Evolutionary conservation across 2,329 filamentous ascomycete species (phyloP).

Genomic region (Amylocarpus encephaloides): DNA sequence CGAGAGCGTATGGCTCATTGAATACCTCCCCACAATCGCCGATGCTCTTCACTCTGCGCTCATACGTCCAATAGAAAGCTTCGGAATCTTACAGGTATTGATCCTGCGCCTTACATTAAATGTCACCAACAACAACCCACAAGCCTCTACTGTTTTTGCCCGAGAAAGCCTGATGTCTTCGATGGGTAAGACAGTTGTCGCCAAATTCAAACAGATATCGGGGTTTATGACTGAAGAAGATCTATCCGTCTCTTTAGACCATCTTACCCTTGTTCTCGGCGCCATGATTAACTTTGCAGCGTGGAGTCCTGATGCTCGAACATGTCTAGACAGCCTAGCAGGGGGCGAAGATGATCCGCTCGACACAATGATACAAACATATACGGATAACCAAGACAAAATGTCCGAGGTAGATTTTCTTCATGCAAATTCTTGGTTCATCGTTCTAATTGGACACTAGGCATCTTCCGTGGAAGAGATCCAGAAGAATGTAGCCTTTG

Average conservation of each 20-base stretch:
- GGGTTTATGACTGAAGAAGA: conserved; percentile 42
- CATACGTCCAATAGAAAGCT: conserved; percentile 32
- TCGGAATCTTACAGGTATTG: conserved; percentile 31
- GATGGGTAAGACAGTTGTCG: conserved; percentile 45
- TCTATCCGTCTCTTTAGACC: conserved; percentile 54
- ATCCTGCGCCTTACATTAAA: conserved; percentile 69
- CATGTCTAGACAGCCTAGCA: conserved; percentile 38
- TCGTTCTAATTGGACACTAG: conserved; percentile 34
- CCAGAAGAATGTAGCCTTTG: conserved; percentile 74
- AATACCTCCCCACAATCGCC: conserved; percentile 47
- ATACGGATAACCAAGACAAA: conserved; percentile 59
- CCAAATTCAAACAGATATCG: conserved; percentile 43
- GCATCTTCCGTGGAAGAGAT: conserved; percentile 68
- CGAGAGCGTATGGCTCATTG: conserved; percentile 40
- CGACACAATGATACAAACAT: conserved; percentile 55
- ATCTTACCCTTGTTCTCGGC: conserved; percentile 70
- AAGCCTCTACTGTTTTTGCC: conserved; percentile 63
- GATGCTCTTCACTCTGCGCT: conserved; percentile 38
- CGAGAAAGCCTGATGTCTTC: conserved; percentile 47
- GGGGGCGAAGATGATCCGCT: conserved; percentile 40
- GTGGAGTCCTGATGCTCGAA: conserved; percentile 59
- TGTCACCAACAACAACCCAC: conserved; percentile 72
- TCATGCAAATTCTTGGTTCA: too few relatives aligned
- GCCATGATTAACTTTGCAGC: conserved; percentile 85
- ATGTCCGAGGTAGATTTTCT: conserved; percentile 56